Evolutionary conservation across 257 asterid genomes (phyloP).

Genomic region (Lycium barbarum): DNA sequence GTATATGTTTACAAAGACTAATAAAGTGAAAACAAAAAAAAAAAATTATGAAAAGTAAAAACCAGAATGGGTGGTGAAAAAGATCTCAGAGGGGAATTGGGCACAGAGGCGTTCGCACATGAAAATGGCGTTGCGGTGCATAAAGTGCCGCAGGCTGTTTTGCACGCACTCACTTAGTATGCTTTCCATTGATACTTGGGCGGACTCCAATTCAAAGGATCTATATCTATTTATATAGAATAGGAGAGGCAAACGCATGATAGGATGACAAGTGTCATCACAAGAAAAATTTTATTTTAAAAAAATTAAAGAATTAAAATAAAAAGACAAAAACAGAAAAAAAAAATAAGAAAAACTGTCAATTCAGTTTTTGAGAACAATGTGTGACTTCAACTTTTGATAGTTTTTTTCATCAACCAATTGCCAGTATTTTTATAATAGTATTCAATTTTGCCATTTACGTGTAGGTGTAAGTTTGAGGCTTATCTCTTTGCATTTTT

Average conservation of each 20-base stretch:
- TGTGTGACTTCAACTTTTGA: no score
- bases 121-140: conserved; percentile 87
- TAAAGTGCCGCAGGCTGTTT: conserved; percentile 67
- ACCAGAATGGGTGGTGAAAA: not conserved
- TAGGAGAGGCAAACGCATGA: no score
- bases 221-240: no score
- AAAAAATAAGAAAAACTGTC: no score
- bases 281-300: no score
- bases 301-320: no score
- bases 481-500: not conserved
- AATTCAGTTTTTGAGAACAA: no score
- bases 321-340: no score
- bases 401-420: no score
- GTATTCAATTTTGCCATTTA: no score
- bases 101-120: conserved; percentile 96
- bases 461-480: not conserved
- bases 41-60: not conserved
- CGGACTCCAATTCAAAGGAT: not conserved
- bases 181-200: conserved; percentile 62
- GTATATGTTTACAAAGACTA: not conserved
- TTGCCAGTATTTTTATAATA: no score
- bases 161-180: conserved; percentile 71
- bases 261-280: no score
- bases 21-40: not conserved
- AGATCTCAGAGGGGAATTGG: conserved; percentile 85